These are phyloP conservation scores for Daldinia caldariorum DNA, from an alignment of 495 filamentous ascomycete species.

Conservation along the genomic window DNA sequence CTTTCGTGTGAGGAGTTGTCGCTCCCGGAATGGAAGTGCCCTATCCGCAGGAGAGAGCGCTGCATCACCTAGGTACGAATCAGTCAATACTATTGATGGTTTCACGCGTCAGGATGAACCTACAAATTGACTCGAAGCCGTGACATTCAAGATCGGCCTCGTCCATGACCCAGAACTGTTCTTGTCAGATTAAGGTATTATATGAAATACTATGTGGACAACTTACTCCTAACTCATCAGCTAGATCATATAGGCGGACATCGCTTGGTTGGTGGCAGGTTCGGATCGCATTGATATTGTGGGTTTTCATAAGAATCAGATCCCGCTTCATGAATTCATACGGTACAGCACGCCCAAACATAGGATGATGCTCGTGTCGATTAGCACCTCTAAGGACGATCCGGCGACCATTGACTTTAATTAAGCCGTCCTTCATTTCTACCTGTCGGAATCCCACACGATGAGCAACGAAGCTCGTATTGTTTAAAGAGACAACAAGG, in stretches of 20 bases:
- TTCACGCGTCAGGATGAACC: neutral
- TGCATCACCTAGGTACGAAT: slow-evolving; percentile 38
- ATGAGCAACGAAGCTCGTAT: slow-evolving; percentile 55
- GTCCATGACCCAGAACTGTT: slow-evolving; percentile 70
- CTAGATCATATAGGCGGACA: slow-evolving; percentile 66
- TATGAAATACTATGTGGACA: neutral
- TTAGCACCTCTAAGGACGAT: slow-evolving; percentile 70
- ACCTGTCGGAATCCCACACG: slow-evolving; percentile 68
- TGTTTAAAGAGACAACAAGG: slow-evolving; percentile 53
- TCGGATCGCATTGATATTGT: slow-evolving; percentile 73
- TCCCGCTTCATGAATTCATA: slow-evolving; percentile 65
- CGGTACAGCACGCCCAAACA: slow-evolving; percentile 67
- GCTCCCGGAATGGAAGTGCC: slow-evolving; percentile 46
- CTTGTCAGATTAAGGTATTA: slow-evolving; percentile 1
- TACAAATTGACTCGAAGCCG: slow-evolving; percentile 64
- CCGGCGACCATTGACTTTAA: slow-evolving; percentile 67
- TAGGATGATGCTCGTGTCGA: slow-evolving; percentile 71
- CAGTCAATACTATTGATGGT: slow-evolving; percentile 13
- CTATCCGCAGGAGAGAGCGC: slow-evolving; percentile 42
- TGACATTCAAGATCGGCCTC: slow-evolving; percentile 78
- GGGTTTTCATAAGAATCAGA: slow-evolving; percentile 71
- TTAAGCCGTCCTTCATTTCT: slow-evolving; percentile 64
- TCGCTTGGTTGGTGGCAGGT: slow-evolving; percentile 71
- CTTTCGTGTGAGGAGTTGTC: slow-evolving; percentile 62
- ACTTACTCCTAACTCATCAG: slow-evolving; percentile 68